A percentile compares a stretch with the other conserved stretches of the same genome.
Conservation (phyloP, 2,329 filamentous ascomycete genomes). For the Colletotrichum scovillei region DNA sequence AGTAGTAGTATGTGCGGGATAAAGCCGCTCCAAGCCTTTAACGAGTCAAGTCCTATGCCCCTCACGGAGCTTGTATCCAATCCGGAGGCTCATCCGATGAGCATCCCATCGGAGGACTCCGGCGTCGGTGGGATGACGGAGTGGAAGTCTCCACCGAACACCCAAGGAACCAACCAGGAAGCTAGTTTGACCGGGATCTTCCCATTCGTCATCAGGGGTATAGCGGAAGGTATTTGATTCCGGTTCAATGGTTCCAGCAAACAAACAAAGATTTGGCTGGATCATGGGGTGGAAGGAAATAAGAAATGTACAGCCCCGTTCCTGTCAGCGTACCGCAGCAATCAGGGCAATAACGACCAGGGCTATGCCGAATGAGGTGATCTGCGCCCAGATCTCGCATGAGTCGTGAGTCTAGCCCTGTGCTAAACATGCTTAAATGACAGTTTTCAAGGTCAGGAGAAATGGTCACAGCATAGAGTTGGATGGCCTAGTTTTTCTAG, state of each 20-base stretch:
- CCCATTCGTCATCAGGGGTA: background rate
- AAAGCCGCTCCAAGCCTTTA: background rate
- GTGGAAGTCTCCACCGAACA: background rate
- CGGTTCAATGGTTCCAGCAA: background rate
- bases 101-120: constrained; percentile 7
- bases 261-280: background rate
- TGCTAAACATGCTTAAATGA: background rate
- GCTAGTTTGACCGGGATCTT: background rate
- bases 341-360: background rate
- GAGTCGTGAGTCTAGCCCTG: background rate
- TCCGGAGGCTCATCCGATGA: background rate
- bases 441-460: background rate
- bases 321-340: background rate
- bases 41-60: background rate
- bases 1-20: background rate
- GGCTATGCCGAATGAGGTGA: background rate
- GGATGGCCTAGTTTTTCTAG: background rate
- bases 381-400: background rate
- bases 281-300: background rate
- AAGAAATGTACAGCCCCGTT: background rate
- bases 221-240: constrained; percentile 7
- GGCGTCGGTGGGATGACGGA: constrained; percentile 1
- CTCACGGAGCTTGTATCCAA: background rate
- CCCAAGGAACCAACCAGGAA: background rate
- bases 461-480: background rate